A percentile compares a stretch with the other conserved stretches of the same genome.
phyloP scores from a whole-genome alignment of 163 green algal genomes.

The Chlamydomonas reinhardtii region DNA sequence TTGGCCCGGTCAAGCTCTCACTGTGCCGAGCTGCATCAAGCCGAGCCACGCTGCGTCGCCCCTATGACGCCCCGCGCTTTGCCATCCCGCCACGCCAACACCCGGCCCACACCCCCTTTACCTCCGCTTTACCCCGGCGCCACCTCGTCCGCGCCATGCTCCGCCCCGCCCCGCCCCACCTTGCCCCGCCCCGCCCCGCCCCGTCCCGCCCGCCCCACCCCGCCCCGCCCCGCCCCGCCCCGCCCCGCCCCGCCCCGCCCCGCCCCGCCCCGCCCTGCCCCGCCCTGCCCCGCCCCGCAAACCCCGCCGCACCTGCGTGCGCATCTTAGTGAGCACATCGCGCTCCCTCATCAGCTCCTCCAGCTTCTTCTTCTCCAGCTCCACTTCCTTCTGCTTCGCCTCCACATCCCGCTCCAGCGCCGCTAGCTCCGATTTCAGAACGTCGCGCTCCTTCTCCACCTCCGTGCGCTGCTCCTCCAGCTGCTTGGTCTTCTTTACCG shows the following conservation, averaged over 20 bases:
- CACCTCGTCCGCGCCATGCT: no score
- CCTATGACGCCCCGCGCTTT: no score
- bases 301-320: constrained; percentile 64
- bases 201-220: no score
- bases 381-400: constrained; percentile 52
- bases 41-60: no score
- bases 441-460: constrained; percentile 80
- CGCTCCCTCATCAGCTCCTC: constrained; percentile 82
- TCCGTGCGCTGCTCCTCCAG: constrained; percentile 59
- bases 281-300: neutral
- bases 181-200: no score
- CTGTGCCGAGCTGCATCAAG: no score
- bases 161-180: no score
- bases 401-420: constrained; percentile 82
- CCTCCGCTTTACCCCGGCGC: no score
- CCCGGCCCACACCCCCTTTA: neutral
- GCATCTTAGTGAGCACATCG: constrained; percentile 92
- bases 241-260: neutral
- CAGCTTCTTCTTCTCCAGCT: constrained; percentile 68
- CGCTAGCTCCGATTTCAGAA: constrained; percentile 63
- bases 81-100: no score
- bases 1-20: no score
- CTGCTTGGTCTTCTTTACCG: constrained; percentile 84
- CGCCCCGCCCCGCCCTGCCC: neutral
- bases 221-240: no score